Evolutionary conservation across 2,329 filamentous ascomycete genomes (phyloP).

Genomic region (Aspergillus hiratsukae): DNA sequence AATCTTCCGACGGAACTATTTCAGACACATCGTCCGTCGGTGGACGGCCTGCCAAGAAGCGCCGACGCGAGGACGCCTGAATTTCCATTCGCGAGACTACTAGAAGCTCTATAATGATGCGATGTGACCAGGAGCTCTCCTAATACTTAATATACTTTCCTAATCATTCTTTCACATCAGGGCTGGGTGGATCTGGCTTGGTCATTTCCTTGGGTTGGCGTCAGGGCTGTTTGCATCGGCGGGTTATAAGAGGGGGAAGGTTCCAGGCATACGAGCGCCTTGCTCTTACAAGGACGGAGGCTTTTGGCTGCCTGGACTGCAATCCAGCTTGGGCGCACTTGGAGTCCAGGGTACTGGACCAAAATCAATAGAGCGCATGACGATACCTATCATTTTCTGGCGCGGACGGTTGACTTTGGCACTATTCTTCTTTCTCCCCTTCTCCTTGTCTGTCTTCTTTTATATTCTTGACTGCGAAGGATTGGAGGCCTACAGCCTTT

Average conservation of each 20-base stretch:
- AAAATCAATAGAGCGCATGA: slow-evolving; percentile 21
- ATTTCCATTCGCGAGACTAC: slow-evolving; percentile 4
- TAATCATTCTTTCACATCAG: slow-evolving; percentile 17
- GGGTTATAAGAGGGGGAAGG: slow-evolving; percentile 13
- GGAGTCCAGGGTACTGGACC: slow-evolving; percentile 13
- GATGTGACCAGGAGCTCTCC: slow-evolving; percentile 38
- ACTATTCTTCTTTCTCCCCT: slow-evolving; percentile 15
- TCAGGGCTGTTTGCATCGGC: slow-evolving; percentile 29
- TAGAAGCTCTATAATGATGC: slow-evolving; percentile 28
- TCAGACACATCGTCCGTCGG: slow-evolving; percentile 32
- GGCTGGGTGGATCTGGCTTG: slow-evolving; percentile 21
- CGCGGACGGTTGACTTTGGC: slow-evolving; percentile 23
- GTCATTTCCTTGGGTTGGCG: slow-evolving; percentile 29
- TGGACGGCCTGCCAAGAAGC: slow-evolving; percentile 65
- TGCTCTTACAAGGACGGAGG: neutral
- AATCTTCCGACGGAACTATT: slow-evolving; percentile 37
- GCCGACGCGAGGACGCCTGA: slow-evolving; percentile 65
- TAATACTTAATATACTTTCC: slow-evolving; percentile 29
- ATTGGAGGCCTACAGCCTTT: slow-evolving; percentile 26
- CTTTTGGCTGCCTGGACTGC: slow-evolving; percentile 12
- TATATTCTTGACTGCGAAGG: slow-evolving; percentile 26
- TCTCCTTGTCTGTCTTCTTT: slow-evolving; percentile 10
- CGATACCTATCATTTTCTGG: slow-evolving; percentile 17
- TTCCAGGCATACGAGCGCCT: slow-evolving; percentile 20
- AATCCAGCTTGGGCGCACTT: slow-evolving; percentile 15